Percentiles rank a stretch among this genome's conserved stretches.
These are phyloP conservation scores for Clonostachys rosea DNA, from an alignment of 2,329 filamentous ascomycete genomes.

Conservation along the genomic window DNA sequence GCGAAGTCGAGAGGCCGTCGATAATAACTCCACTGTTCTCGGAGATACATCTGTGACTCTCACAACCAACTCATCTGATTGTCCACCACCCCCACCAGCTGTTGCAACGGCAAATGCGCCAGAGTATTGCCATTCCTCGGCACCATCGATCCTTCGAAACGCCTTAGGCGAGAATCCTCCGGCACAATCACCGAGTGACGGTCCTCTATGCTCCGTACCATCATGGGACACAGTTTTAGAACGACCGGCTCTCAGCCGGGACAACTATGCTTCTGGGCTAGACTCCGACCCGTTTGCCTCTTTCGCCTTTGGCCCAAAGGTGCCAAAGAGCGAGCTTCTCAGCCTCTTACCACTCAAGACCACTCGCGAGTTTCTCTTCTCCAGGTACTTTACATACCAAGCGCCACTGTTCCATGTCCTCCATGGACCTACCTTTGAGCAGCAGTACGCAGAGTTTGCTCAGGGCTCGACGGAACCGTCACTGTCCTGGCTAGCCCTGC, in stretches of 20 bases:
- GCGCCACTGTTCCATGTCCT: conserved; percentile 8
- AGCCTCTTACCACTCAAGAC: conserved; percentile 1
- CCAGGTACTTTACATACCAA: conserved; percentile 5
- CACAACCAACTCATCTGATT: neutral
- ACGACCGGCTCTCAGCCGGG: neutral
- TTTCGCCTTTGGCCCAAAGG: conserved; percentile 3
- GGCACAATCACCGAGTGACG: too few species aligned
- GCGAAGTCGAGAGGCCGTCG: neutral
- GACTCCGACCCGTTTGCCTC: neutral
- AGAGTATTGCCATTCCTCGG: neutral
- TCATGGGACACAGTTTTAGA: neutral
- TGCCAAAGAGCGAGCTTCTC: conserved; percentile 3
- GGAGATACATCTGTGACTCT: neutral
- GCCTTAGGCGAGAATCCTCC: too few species aligned
- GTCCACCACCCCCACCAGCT: neutral
- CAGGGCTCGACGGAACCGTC: conserved; percentile 1
- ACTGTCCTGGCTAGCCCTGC: conserved; percentile 8
- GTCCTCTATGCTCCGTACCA: too few species aligned
- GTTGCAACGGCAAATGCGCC: neutral
- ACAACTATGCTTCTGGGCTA: neutral
- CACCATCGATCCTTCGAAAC: too few species aligned
- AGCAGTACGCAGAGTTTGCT: conserved; percentile 6
- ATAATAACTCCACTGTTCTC: neutral
- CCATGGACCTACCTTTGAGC: conserved; percentile 9
- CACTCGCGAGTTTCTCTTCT: conserved; percentile 6